A percentile compares a stretch with the other conserved stretches of the same genome.
Evolutionary conservation across 441 rosid genomes (phyloP).

Genomic region (Rhodomyrtus psidioides): DNA sequence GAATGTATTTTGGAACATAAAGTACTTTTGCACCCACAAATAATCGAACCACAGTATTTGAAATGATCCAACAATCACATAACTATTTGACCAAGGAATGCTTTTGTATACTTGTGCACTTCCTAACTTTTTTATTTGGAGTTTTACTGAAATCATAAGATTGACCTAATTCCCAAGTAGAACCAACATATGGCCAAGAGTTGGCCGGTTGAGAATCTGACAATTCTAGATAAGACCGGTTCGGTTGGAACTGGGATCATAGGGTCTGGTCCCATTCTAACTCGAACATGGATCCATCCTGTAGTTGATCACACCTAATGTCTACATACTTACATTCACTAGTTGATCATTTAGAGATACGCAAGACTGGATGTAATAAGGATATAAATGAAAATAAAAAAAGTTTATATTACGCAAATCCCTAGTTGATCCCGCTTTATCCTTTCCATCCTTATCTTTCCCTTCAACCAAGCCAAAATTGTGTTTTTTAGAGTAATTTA

Average conservation of each 20-base stretch:
- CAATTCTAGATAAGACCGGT: background rate
- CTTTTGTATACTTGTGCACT: background rate
- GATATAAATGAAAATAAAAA: background rate
- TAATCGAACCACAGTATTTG: background rate
- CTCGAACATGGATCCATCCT: background rate
- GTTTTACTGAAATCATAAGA: background rate
- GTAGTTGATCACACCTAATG: background rate
- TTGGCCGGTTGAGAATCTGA: rapidly evolving
- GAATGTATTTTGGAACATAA: background rate
- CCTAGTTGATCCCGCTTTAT: background rate
- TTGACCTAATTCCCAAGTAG: rapidly evolving
- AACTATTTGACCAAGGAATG: background rate
- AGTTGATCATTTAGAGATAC: background rate
- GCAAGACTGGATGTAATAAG: background rate
- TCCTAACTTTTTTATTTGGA: background rate
- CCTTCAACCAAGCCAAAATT: background rate
- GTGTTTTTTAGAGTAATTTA: background rate
- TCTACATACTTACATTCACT: background rate
- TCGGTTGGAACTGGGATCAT: background rate
- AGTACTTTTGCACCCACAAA: background rate
- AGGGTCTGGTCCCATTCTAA: background rate
- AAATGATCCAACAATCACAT: background rate
- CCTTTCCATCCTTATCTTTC: background rate
- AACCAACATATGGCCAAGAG: background rate
- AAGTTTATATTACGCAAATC: background rate